phyloP scores from a whole-genome alignment of 495 filamentous ascomycete genomes.

The Penicillium salamii region DNA sequence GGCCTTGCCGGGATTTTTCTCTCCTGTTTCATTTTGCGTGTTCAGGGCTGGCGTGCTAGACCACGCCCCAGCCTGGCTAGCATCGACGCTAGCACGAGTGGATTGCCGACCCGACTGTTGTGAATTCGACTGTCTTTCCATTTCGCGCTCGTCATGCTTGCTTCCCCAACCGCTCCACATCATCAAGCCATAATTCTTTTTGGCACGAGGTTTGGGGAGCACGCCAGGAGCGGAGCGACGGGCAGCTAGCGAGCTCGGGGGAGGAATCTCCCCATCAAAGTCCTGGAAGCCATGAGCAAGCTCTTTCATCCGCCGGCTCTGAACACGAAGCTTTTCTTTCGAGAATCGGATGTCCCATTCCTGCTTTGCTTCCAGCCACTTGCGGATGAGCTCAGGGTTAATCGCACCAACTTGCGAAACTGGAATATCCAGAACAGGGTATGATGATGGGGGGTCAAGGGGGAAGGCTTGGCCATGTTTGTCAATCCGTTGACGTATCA shows the following conservation, averaged over 20 bases:
- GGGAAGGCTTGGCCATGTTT: constrained; percentile 68
- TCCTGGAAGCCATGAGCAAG: constrained; percentile 64
- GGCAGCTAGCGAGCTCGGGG: constrained; percentile 78
- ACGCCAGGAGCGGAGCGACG: constrained; percentile 54
- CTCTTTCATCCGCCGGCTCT: constrained; percentile 67
- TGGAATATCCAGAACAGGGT: constrained; percentile 60
- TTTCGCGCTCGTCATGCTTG: constrained; percentile 76
- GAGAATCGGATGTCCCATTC: constrained; percentile 70
- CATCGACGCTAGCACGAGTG: constrained; percentile 31
- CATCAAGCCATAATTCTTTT: constrained; percentile 69
- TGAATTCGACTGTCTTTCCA: constrained; percentile 48
- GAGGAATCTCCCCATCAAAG: constrained; percentile 73
- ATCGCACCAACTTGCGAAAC: constrained; percentile 68
- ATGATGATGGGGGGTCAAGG: constrained; percentile 57
- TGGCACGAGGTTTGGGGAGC: constrained; percentile 46
- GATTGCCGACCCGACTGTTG: constrained; percentile 21
- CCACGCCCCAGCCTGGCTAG: constrained; percentile 32
- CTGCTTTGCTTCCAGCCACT: constrained; percentile 73
- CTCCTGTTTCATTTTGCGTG: background rate
- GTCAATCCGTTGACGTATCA: constrained; percentile 86
- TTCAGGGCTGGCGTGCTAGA: constrained; percentile 23
- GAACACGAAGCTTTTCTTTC: constrained; percentile 62
- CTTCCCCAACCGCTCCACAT: constrained; percentile 85
- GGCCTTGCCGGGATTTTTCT: background rate
- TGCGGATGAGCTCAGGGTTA: constrained; percentile 73